Conservation (phyloP, 495 filamentous ascomycete genomes). For the Cenococcum geophilum region DNA sequence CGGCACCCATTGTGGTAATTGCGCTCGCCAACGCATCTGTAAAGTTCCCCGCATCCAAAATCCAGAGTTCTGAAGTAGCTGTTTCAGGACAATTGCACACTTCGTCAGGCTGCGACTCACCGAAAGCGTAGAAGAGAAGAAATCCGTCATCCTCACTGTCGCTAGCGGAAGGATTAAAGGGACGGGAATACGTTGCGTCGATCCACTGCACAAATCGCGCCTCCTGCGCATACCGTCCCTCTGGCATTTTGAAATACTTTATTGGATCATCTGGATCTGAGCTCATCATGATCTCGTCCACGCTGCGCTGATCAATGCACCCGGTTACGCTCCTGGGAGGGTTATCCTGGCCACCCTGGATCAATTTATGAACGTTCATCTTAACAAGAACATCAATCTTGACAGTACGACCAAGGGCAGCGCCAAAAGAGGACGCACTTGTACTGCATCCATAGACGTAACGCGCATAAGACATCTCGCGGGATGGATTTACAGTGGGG, state of each 20-base stretch:
- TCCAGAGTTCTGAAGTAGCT: constrained; percentile 57
- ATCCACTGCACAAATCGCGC: constrained; percentile 50
- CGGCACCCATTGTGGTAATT: constrained; percentile 57
- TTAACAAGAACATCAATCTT: constrained; percentile 60
- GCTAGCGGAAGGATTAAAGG: constrained; percentile 6
- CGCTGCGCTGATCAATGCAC: constrained; percentile 48
- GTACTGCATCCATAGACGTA: constrained; percentile 55
- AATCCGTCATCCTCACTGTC: constrained; percentile 53
- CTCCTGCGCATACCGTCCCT: constrained; percentile 57
- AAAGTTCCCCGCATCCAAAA: constrained; percentile 57
- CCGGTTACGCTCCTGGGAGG: constrained; percentile 48
- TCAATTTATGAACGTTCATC: constrained; percentile 46
- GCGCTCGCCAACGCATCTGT: constrained; percentile 49
- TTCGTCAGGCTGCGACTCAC: constrained; percentile 48
- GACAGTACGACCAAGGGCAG: constrained; percentile 48
- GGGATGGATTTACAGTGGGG: constrained; percentile 46
- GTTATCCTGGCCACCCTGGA: constrained; percentile 39
- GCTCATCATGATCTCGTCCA: constrained; percentile 43
- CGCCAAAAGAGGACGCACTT: constrained; percentile 44
- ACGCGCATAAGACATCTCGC: constrained; percentile 48
- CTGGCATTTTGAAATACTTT: constrained; percentile 51
- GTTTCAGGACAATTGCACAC: constrained; percentile 38
- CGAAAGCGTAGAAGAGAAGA: constrained; percentile 57
- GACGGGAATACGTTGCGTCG: neutral
- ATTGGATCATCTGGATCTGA: constrained; percentile 48